Evolutionary conservation across 1,139 yeast genomes (phyloP), one percentile per base, ranked within the genome.

Genomic region (Taiozyma sp.): DNA sequence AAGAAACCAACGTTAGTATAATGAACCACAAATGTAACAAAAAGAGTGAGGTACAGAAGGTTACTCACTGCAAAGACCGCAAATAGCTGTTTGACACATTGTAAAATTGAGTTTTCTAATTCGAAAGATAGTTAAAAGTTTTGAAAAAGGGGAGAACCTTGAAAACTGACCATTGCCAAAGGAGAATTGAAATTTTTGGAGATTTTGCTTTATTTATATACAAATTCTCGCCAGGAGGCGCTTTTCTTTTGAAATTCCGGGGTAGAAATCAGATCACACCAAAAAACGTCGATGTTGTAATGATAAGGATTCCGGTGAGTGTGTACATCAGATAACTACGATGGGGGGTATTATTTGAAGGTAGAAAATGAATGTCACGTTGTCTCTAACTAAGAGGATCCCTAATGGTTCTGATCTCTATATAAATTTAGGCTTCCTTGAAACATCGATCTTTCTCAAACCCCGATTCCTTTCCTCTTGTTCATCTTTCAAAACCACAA

Each of bases 71-170:
- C 75, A 71, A 10, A 70, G 58, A 30, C 71, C 73, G 54, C 75
- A 71, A 47, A 70, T 65, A 34, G 72, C 67, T 37, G 71, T 63
- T 37, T 61, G 56, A 50, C 72, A 69, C 73, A 69, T 69, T 44
- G 43, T 44, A 29, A 26, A 26, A 19, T 19, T 47, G 19, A 19
- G 21, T 37, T 16, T 10, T 19, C 14, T 37, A 19, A 19, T 19
- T 19, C 19, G 7, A 21, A 37, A 13, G 41, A 21, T 7, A 10
- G 21, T 19, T 19, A 11, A 37, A 19, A 6, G 35, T 19, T n/a
- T 32, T 32, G 35, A 32, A 32, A n/a, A 32, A 19, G 19, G n/a
- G n/a, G 7, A 14, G 19, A 11, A 32, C 35, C 19, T 14, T n/a
- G 16, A 32, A 32, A 32, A 19, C 14, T 37, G 22, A 9, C 19